phyloP scores from a whole-genome alignment of 148 eudicot genomes.

The Tetragonia tetragonoides region DNA sequence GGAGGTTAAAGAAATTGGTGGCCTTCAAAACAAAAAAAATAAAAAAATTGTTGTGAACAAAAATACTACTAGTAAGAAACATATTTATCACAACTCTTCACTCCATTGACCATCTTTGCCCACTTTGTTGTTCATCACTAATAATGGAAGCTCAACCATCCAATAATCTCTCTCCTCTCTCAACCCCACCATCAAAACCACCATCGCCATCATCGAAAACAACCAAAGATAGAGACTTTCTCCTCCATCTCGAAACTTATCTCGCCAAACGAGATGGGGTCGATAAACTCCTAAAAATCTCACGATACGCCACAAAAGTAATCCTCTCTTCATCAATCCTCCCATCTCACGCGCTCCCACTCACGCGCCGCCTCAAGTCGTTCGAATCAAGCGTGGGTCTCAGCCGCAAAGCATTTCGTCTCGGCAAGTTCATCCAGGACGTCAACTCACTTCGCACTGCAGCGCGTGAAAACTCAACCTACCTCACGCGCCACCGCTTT shows the following conservation, averaged over 20 bases:
- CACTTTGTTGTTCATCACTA: neutral
- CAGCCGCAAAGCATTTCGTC: conserved; percentile 90
- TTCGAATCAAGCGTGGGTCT: conserved; percentile 83
- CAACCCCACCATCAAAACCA: neutral
- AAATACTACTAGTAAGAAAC: too few relatives aligned
- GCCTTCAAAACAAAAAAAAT: too few relatives aligned
- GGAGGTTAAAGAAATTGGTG: too few relatives aligned
- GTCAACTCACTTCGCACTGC: conserved; percentile 56
- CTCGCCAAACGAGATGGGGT: conserved; percentile 92
- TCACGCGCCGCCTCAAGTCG: conserved; percentile 44
- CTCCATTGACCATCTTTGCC: too few relatives aligned
- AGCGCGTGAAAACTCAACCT: neutral
- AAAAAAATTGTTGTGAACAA: too few relatives aligned
- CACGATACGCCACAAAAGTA: conserved; percentile 82
- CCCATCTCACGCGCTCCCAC: conserved; percentile 32
- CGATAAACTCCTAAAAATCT: conserved; percentile 86
- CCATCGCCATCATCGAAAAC: conserved; percentile 3
- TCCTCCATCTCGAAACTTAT: conserved; percentile 81
- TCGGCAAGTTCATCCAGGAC: conserved; percentile 88
- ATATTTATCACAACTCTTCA: too few relatives aligned
- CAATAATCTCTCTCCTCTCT: neutral
- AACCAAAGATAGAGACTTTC: conserved; percentile 41
- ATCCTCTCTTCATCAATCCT: conserved; percentile 57
- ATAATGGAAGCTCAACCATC: neutral
- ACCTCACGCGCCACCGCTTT: neutral